Evolutionary conservation across 306 rosid genomes (phyloP), one percentile per base, ranked within the genome.

Genomic region (Styphnolobium japonicum): DNA sequence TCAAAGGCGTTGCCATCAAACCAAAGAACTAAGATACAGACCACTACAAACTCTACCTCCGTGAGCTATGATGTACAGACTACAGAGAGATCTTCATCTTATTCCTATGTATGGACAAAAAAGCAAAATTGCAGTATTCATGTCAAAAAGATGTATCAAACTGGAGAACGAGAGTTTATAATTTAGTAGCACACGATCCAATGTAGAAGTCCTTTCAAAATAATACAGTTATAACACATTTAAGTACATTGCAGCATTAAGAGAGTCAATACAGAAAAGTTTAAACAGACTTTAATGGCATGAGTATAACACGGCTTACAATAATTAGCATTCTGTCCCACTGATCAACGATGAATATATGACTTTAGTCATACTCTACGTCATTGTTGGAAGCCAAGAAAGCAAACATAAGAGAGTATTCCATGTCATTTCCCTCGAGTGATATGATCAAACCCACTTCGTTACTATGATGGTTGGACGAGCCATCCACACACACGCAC

Each of bases 1-100:
- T 92, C 80, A 87, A 83, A 86, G 97, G 91, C 0, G 66, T 89
- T 62, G 33, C 55, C 65, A 82, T 94, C 80, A 88, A 76, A 18
- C 87, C 97, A 29, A 87, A 86, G 78, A 64, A 71, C 73, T 81
- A 37, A 39, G 18, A 27, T 23, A 10, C 23, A 53, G 43, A 75
- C 40, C 22, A 43, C n/a, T 22, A 36, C 0, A 25, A 29, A 2
- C 22, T 64, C 31, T 4, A n/a, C n/a, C 43, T 42, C 79, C n/a
- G n/a, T n/a, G n/a, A n/a, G n/a, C n/a, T 57, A 1, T 40, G 31
- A 73, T 43, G 19, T 4, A 65, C 39, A 18, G n/a, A n/a, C 0
- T 27, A 12, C 9, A 0, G 19, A 71, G 43, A 9, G 10, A 42
- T 11, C 37, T 11, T 21, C 6, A 42, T 11, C 37, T 11, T 21